phyloP scores from a whole-genome alignment of 2,329 filamentous ascomycete species.

The Pseudocercospora pini-densiflorae region DNA sequence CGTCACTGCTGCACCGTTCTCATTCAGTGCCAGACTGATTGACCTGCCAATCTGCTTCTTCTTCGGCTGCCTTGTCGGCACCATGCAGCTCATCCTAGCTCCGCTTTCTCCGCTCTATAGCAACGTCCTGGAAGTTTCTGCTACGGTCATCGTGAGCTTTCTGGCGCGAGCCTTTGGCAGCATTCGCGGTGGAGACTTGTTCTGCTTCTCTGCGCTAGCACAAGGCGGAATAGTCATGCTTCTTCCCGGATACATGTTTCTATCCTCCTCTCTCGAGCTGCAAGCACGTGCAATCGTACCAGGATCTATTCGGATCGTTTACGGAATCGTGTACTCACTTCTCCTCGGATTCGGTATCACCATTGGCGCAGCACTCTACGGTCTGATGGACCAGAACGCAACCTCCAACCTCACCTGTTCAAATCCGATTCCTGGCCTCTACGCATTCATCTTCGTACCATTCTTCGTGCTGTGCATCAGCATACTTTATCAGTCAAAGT shows the following conservation, averaged over 20 bases:
- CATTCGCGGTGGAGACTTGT: conserved; percentile 48
- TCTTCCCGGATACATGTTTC: conserved; percentile 55
- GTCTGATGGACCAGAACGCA: conserved; percentile 53
- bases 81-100: conserved; percentile 74
- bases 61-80: conserved; percentile 75
- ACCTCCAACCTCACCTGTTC: conserved; percentile 49
- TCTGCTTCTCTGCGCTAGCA: conserved; percentile 57
- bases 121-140: conserved; percentile 56
- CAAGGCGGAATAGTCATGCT: conserved; percentile 57
- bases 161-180: conserved; percentile 55
- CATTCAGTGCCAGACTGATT: conserved; percentile 75
- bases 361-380: conserved; percentile 55
- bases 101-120: conserved; percentile 73
- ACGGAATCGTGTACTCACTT: conserved; percentile 58
- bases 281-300: conserved; percentile 55
- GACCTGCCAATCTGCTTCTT: conserved; percentile 79
- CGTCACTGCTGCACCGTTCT: conserved; percentile 76
- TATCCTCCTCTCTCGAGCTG: conserved; percentile 55
- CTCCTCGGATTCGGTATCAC: conserved; percentile 59
- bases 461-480: conserved; percentile 74
- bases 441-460: conserved; percentile 73
- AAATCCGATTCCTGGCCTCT: conserved; percentile 55
- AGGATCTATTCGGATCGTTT: conserved; percentile 57
- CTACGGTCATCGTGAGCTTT: conserved; percentile 56
- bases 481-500: conserved; percentile 81